phyloP scores from a whole-genome alignment of 768 basidiomycete species.

The Auriscalpium microsporum region DNA sequence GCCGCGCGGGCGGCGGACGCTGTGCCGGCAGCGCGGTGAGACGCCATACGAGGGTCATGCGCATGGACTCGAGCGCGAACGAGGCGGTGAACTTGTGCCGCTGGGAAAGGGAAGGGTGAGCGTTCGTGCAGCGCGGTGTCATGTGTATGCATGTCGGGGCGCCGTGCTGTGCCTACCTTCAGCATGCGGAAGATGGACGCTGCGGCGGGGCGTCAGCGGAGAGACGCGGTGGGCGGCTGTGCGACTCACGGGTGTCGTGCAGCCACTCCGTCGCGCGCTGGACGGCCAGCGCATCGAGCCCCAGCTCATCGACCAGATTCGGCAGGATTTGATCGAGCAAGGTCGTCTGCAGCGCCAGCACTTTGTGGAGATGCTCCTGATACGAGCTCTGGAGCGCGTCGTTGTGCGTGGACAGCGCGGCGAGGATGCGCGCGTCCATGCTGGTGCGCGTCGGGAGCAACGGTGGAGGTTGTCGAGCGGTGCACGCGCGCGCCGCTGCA shows the following conservation, averaged over 20 bases:
- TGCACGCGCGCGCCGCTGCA: not conserved
- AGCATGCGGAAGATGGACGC: constrained; percentile 34
- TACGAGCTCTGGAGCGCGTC: constrained; percentile 44
- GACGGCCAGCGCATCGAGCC: constrained; percentile 36
- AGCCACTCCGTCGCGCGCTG: constrained; percentile 57
- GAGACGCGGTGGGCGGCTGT: not conserved
- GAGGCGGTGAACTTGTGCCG: constrained; percentile 59
- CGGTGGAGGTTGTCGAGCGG: not conserved
- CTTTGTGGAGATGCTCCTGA: constrained; percentile 35
- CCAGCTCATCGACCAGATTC: constrained; percentile 49
- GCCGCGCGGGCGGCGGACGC: constrained; percentile 14
- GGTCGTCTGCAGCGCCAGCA: constrained; percentile 40
- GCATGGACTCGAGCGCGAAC: constrained; percentile 51
- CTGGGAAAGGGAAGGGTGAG: constrained; percentile 27
- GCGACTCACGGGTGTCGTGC: constrained; percentile 50
- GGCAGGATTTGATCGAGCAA: constrained; percentile 52
- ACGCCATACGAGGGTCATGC: constrained; percentile 51
- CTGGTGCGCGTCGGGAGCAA: not conserved
- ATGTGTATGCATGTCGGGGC: too few species aligned
- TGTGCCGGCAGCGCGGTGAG: constrained; percentile 17
- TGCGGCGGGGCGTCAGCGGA: not conserved
- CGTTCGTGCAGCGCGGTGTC: not conserved
- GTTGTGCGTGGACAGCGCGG: constrained; percentile 24
- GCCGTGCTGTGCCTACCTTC: constrained; percentile 33
- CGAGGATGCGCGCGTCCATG: not conserved